Evolutionary conservation across 2,329 filamentous ascomycete species (phyloP), one percentile per base, ranked within the genome.

Genomic region (Penicillium vulpinum): DNA sequence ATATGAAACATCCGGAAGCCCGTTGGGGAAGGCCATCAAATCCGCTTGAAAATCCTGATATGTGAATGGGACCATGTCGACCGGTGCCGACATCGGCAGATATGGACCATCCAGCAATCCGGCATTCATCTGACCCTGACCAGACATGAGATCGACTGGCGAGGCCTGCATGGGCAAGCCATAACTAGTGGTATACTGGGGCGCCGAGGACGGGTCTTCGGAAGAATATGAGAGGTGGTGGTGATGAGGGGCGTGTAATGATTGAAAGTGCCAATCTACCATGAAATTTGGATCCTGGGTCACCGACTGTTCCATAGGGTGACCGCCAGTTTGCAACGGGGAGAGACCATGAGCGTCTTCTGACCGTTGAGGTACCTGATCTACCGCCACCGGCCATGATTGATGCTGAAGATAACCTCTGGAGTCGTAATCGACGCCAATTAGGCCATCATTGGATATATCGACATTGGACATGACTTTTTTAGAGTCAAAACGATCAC

Each of bases 21-120:
- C 80, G 59, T 80, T 75, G 7, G 78, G 76, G 63, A 81, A 81
- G 24, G 83, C 77, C 75, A 88, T 83, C 64, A 89, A 79, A 70
- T 88, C 86, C 56, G 84, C 82, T 65, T 89, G 86, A 67, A 96
- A 89, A 69, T 96, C 91, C 61, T 91, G 87, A 86, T 88, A 92
- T 63, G 89, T 88, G 58, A 78, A 79, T 48, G 88, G 85, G 77
- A 89, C 86, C 62, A 86, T 83, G 60, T 85, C 87, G 80, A 90
- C 71, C 55, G 78, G 70, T 79, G 85, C 76, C 82, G 75, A 70
- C 41, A 80, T 63, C 15, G 77, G 72, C 40, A 80, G 62, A 75
- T 89, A 92, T 4, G 85, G 77, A 35, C 84, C 81, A 58, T 89
- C 87, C 67, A 91, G 79, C 62, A 87, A 80, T 60, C 75, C 73